These are phyloP conservation scores for Teratosphaeria destructans DNA, from an alignment of 2,329 filamentous ascomycete species.

Conservation along the genomic window DNA sequence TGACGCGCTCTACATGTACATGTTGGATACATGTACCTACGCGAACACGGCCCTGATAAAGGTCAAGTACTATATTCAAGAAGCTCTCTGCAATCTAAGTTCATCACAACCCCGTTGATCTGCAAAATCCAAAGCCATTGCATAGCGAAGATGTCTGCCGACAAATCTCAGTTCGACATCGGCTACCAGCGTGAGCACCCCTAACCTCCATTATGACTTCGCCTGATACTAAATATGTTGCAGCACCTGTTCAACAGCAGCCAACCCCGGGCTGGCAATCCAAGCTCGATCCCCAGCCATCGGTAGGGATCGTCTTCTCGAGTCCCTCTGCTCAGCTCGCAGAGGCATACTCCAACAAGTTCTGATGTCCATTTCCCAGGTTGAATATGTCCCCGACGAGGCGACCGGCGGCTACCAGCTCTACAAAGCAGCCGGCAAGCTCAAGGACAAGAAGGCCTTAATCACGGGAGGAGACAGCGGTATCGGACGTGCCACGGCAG, in stretches of 20 bases:
- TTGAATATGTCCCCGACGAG: slow-evolving; percentile 55
- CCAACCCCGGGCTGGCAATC: slow-evolving; percentile 43
- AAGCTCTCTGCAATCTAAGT: not conserved
- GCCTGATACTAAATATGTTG: not conserved
- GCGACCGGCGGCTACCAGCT: slow-evolving; percentile 53
- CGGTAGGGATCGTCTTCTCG: slow-evolving; percentile 26
- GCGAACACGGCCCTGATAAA: not conserved
- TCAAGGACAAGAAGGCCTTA: slow-evolving; percentile 62
- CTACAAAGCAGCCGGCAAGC: slow-evolving; percentile 67
- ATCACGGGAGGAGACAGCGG: slow-evolving; percentile 76
- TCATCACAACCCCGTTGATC: not conserved
- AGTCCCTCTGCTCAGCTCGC: not conserved
- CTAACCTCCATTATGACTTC: too few relatives aligned
- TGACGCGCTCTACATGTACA: not conserved
- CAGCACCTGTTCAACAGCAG: slow-evolving; percentile 34
- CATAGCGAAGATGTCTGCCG: slow-evolving; percentile 14
- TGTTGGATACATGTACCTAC: not conserved
- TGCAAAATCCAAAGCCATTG: not conserved
- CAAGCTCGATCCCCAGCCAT: slow-evolving; percentile 48
- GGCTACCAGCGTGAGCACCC: slow-evolving; percentile 3
- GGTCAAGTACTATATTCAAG: not conserved
- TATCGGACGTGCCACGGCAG: slow-evolving; percentile 64
- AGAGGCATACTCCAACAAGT: not conserved
- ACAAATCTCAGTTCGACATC: slow-evolving; percentile 19
- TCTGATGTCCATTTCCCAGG: not conserved